Evolutionary conservation across 2,329 filamentous ascomycete genomes (phyloP).

Genomic region (Neopestalotiopsis sp.): DNA sequence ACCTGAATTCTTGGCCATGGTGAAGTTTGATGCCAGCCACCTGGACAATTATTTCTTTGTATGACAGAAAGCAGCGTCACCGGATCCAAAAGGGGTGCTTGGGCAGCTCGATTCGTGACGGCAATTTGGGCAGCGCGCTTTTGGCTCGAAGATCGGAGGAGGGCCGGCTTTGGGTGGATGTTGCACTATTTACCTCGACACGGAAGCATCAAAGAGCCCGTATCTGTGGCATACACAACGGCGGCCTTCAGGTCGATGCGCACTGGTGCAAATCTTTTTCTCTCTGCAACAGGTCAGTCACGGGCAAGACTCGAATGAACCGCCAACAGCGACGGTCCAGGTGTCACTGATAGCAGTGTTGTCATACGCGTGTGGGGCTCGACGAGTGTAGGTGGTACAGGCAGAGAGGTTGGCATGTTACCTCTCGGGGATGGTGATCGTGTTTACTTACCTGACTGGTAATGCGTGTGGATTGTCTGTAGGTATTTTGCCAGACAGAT

Average conservation of each 20-base stretch:
- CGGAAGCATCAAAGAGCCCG: not conserved
- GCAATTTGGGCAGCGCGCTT: not conserved
- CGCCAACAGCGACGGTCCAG: not conserved
- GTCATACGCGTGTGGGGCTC: not conserved
- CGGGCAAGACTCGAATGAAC: not conserved
- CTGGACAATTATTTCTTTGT: not conserved
- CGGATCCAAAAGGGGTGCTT: not conserved
- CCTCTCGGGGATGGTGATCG: not conserved
- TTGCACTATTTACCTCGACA: not conserved
- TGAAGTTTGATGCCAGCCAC: not conserved
- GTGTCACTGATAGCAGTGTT: not conserved
- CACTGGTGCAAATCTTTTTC: not conserved
- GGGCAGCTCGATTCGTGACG: not conserved
- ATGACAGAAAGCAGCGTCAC: not conserved
- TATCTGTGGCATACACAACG: not conserved
- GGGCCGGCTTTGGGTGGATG: not conserved
- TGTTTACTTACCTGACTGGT: too few relatives aligned
- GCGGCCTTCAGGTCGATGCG: not conserved
- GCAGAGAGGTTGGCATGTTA: not conserved
- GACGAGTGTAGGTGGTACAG: not conserved
- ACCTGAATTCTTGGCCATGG: slow-evolving; percentile 10
- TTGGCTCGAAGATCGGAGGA: not conserved
- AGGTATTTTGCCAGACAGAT: too few relatives aligned
- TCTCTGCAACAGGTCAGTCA: not conserved
- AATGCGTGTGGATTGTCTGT: too few relatives aligned